phyloP scores from a whole-genome alignment of 2,329 filamentous ascomycete species.

The Penicillium palitans region DNA sequence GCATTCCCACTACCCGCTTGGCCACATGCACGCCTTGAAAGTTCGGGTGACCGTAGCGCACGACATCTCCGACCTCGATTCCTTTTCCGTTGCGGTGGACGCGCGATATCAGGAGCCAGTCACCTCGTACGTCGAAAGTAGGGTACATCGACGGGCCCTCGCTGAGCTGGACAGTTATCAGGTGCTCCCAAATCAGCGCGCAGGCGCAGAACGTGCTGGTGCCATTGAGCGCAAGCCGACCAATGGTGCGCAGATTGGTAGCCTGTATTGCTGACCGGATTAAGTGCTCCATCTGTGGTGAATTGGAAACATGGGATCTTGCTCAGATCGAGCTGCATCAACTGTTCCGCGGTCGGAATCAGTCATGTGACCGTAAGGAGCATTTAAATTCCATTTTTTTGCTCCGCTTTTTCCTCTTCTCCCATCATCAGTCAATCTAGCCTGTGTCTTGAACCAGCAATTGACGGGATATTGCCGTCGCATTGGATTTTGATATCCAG shows the following conservation, averaged over 20 bases:
- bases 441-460: not conserved
- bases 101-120: constrained; percentile 68
- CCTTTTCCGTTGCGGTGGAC: constrained; percentile 67
- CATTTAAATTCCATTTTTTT: constrained; percentile 22
- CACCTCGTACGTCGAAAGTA: constrained; percentile 68
- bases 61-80: constrained; percentile 76
- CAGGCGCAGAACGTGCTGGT: constrained; percentile 39
- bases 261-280: constrained; percentile 31
- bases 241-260: constrained; percentile 25
- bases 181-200: constrained; percentile 55
- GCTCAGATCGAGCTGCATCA: constrained; percentile 5
- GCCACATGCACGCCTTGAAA: constrained; percentile 62
- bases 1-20: constrained; percentile 77
- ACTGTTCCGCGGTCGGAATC: constrained; percentile 4
- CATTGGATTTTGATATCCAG: not conserved
- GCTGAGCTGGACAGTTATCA: constrained; percentile 60
- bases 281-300: constrained; percentile 30
- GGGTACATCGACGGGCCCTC: constrained; percentile 86
- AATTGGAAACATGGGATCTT: constrained; percentile 6
- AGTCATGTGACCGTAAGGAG: constrained; percentile 11
- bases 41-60: constrained; percentile 74
- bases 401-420: not conserved
- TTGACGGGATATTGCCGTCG: not conserved
- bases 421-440: not conserved
- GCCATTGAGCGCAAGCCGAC: constrained; percentile 34